Percentiles rank a stretch among this genome's conserved stretches.
Conservation (phyloP, 352 stramenopile species). For the Phytophthora pisi region DNA sequence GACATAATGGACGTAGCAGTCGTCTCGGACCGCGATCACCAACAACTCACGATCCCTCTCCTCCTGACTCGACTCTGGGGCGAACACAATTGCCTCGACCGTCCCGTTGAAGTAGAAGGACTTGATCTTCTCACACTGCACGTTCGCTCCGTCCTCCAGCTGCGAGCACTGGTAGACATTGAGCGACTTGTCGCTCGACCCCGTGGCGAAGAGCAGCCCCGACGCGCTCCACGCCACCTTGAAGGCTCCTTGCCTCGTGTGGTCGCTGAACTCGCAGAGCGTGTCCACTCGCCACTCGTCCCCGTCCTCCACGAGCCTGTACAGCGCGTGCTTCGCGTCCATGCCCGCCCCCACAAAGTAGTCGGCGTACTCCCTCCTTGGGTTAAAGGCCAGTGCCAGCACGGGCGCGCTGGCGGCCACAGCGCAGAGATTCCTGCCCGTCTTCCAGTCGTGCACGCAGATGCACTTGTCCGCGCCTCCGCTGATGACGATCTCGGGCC, state of each 20-base stretch:
- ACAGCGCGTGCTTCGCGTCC: slow-evolving; percentile 72
- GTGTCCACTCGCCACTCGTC: slow-evolving; percentile 50
- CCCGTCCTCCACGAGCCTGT: slow-evolving; percentile 40
- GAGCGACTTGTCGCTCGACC: slow-evolving; percentile 75
- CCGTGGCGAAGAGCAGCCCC: slow-evolving; percentile 71
- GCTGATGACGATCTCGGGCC: slow-evolving; percentile 52
- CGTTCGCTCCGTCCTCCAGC: slow-evolving; percentile 16
- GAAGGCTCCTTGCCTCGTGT: slow-evolving; percentile 73
- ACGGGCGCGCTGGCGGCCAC: slow-evolving; percentile 52
- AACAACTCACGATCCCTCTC: slow-evolving; percentile 47
- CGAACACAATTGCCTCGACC: slow-evolving; percentile 68
- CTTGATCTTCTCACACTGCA: slow-evolving; percentile 65
- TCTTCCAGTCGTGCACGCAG: slow-evolving; percentile 71
- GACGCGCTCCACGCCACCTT: slow-evolving; percentile 63
- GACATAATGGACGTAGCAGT: slow-evolving; percentile 88
- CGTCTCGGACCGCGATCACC: slow-evolving; percentile 71
- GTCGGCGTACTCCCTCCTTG: slow-evolving; percentile 37
- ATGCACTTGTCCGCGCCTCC: slow-evolving; percentile 81
- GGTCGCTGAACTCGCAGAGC: slow-evolving; percentile 66
- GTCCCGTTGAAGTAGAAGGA: slow-evolving; percentile 89
- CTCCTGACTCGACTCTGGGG: slow-evolving; percentile 28
- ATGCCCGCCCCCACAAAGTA: slow-evolving; percentile 76
- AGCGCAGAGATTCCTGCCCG: slow-evolving; percentile 46
- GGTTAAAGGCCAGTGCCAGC: slow-evolving; percentile 69
- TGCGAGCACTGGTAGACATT: slow-evolving; percentile 64